Evolutionary conservation across 2,329 filamentous ascomycete genomes (phyloP), one percentile per base, ranked within the genome.

Genomic region (Nectriaceae sp.): DNA sequence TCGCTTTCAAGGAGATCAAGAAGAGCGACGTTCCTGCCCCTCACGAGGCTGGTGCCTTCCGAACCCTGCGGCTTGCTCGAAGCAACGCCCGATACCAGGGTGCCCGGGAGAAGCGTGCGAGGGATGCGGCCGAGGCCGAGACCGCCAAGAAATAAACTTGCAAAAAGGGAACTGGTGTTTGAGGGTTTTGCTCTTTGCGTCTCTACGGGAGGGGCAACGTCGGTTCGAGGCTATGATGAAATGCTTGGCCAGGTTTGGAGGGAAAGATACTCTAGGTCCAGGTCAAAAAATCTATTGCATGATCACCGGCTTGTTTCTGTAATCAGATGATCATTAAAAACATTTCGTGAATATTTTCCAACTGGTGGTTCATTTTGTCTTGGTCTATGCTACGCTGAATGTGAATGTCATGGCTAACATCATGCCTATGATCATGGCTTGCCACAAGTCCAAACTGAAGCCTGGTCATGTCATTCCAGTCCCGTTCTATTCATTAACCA

Each of bases 51-150:
- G 88, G 86, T 75, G 94, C 92, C 59, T 97, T 89, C 86, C 80
- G 81, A 72, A 87, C 84, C 70, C 85, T 99, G 72, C 89, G 94
- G 75, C 80, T 88, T 64, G 85, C 89, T 64, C 87, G 94, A 77
- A 85, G 84, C 73, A 89, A 95, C 70, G 85, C 88, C 68, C 88
- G 92, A 74, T 80, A 88, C 69, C 75, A 82, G 60, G 94, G 94
- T 77, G 82, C 82, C 70, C 86, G 91, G 74, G 92, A 95, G 83
- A 97, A 97, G 91, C 87, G 94, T 70, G 86, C 82, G 66, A 89
- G 87, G 83, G 89, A 90, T 68, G 93, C 88, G 81, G 88, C 86
- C 66, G 89, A 92, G 72, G 89, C 88, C 70, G 88, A 88, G 73
- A 80, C 79, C 70, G 83, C 84, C 76, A 93, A 93, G 88, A 93